A percentile compares a stretch with the other conserved stretches of the same genome.
phyloP scores from a whole-genome alignment of 345 rosid genomes.

The Moricandia arvensis region DNA sequence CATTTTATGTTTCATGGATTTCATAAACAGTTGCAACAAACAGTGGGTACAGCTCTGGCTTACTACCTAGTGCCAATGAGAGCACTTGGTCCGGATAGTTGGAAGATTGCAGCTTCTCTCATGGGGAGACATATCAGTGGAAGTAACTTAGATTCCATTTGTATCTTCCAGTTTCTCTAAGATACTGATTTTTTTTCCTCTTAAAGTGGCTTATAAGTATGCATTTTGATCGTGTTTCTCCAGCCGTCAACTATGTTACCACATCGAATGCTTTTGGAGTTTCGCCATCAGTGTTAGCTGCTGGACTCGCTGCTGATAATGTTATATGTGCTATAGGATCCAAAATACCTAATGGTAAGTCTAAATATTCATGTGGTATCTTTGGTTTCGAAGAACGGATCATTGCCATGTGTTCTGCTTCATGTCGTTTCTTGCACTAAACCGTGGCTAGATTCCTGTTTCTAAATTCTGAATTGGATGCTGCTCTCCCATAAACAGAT shows the following conservation, averaged over 20 bases:
- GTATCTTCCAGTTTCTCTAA: neutral
- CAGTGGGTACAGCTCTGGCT: slow-evolving; percentile 69
- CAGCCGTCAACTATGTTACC: slow-evolving; percentile 87
- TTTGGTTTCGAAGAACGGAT: neutral
- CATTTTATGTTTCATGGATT: neutral
- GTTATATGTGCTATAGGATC: slow-evolving; percentile 85
- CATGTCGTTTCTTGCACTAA: no score
- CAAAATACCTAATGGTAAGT: slow-evolving; percentile 62
- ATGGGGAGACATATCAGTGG: slow-evolving; percentile 92
- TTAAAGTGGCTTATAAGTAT: neutral
- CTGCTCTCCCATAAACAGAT: slow-evolving; percentile 38
- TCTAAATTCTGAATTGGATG: neutral
- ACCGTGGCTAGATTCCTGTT: neutral
- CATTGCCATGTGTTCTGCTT: neutral
- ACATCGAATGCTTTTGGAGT: slow-evolving; percentile 65
- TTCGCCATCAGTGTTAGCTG: slow-evolving; percentile 70
- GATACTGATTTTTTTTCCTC: neutral
- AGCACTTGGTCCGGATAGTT: slow-evolving; percentile 78
- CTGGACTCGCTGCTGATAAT: slow-evolving; percentile 91
- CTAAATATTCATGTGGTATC: no score
- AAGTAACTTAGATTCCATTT: slow-evolving; percentile 39
- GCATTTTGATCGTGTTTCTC: slow-evolving; percentile 10
- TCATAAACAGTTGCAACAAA: slow-evolving; percentile 62
- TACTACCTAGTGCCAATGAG: slow-evolving; percentile 79
- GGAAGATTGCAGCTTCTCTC: slow-evolving; percentile 95